Percentiles rank a stretch among this genome's conserved stretches.
Conservation (phyloP, 495 filamentous ascomycete genomes). For the Annulohypoxylon moriforme region DNA sequence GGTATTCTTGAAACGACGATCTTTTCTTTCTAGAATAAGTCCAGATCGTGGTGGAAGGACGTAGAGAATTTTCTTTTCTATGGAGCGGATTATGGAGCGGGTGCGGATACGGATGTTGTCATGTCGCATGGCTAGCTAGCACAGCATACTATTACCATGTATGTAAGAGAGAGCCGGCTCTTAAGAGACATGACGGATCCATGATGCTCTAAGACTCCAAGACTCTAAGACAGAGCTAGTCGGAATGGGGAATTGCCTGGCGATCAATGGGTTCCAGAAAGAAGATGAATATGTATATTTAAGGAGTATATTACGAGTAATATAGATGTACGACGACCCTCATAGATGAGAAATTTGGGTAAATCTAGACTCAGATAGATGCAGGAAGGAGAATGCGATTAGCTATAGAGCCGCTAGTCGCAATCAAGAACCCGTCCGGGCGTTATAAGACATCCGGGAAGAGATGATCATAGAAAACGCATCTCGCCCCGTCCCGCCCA, state of each 20-base stretch:
- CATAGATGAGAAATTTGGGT: background rate
- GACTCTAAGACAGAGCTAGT: constrained; percentile 4
- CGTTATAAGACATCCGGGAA: constrained; percentile 17
- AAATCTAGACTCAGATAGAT: constrained; percentile 39
- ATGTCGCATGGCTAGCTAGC: constrained; percentile 25
- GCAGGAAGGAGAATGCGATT: constrained; percentile 32
- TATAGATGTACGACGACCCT: constrained; percentile 4
- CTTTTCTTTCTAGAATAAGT: constrained; percentile 32
- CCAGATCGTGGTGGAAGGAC: constrained; percentile 11
- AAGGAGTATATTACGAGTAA: constrained; percentile 19
- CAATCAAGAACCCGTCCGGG: constrained; percentile 9
- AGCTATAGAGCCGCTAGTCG: constrained; percentile 25
- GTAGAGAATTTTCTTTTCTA: constrained; percentile 11
- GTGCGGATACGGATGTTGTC: constrained; percentile 14
- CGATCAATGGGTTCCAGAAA: background rate
- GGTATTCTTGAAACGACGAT: constrained; percentile 19
- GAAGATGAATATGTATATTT: constrained; percentile 4
- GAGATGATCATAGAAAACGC: constrained; percentile 6
- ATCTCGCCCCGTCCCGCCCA: constrained; percentile 22
- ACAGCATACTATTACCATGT: background rate
- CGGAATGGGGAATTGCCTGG: constrained; percentile 1
- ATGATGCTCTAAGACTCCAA: too few relatives aligned
- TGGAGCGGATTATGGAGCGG: constrained; percentile 31
- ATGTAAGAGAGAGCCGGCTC: constrained; percentile 6
- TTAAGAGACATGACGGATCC: constrained; percentile 27